Evolutionary conservation across 768 basidiomycete species (phyloP).

Genomic region (Candolleomyces eurysporus): DNA sequence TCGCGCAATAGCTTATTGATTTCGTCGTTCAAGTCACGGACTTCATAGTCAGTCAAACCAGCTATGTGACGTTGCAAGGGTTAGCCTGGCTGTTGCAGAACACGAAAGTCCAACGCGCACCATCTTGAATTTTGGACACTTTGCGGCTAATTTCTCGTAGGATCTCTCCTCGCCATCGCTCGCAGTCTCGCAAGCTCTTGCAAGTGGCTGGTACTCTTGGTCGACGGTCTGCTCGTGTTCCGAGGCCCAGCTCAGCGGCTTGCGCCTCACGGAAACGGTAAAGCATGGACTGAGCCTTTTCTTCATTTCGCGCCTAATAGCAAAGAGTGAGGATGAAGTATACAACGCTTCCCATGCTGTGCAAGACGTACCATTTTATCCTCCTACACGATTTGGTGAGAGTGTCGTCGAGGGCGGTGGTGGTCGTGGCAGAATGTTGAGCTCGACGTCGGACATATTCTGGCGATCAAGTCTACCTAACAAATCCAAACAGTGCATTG

Average conservation of each 20-base stretch:
- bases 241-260: slow-evolving; percentile 91
- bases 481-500: no score
- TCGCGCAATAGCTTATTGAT: slow-evolving; percentile 96
- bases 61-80: slow-evolving; percentile 42
- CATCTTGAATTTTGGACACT: slow-evolving; percentile 96
- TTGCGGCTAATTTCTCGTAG: slow-evolving; percentile 92
- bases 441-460: no score
- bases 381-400: no score
- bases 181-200: slow-evolving; percentile 89
- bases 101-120: slow-evolving; percentile 41
- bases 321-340: slow-evolving; percentile 13
- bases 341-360: not conserved
- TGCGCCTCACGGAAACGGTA: slow-evolving; percentile 97
- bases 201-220: slow-evolving; percentile 91
- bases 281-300: slow-evolving; percentile 94
- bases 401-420: no score
- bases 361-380: no score
- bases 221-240: slow-evolving; percentile 78
- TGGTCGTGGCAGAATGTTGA: no score
- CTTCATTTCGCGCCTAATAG: slow-evolving; percentile 90
- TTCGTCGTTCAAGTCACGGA: slow-evolving; percentile 94
- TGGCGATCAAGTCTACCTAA: no score
- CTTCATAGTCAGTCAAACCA: slow-evolving; percentile 92
- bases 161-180: slow-evolving; percentile 95
- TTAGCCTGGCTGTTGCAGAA: not conserved